Percentiles rank a stretch among this genome's conserved stretches.
phyloP scores from a whole-genome alignment of 2,329 filamentous ascomycete species.

The Clonostachys sp. region DNA sequence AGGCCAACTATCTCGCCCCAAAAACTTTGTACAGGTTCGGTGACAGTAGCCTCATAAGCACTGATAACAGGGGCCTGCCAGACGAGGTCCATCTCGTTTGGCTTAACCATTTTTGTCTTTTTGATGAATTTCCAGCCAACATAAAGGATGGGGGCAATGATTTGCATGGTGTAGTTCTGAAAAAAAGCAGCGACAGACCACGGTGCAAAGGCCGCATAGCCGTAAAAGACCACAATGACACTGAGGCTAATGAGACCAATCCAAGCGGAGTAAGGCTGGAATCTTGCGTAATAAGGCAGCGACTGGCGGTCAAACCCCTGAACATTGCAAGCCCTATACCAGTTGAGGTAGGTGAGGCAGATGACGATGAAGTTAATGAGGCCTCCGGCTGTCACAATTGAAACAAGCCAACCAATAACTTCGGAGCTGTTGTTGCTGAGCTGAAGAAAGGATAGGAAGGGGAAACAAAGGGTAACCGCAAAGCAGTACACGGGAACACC shows the following conservation, averaged over 20 bases:
- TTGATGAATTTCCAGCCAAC: constrained; percentile 60
- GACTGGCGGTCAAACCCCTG: constrained; percentile 45
- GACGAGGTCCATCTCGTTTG: constrained; percentile 53
- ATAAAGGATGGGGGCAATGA: constrained; percentile 49
- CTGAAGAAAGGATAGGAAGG: constrained; percentile 47
- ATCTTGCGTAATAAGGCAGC: constrained; percentile 52
- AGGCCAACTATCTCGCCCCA: constrained; percentile 48
- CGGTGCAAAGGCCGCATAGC: constrained; percentile 43
- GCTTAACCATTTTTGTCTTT: constrained; percentile 47
- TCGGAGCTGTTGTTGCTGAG: constrained; percentile 39
- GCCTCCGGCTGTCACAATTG: constrained; percentile 51
- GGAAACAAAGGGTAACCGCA: constrained; percentile 45
- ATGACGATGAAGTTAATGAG: constrained; percentile 60
- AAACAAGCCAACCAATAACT: constrained; percentile 49
- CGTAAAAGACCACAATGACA: constrained; percentile 44
- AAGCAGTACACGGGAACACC: constrained; percentile 60
- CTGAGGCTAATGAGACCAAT: constrained; percentile 35
- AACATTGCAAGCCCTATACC: constrained; percentile 46
- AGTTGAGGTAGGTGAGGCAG: constrained; percentile 37
- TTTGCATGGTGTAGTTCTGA: constrained; percentile 54
- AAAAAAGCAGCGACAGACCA: constrained; percentile 45
- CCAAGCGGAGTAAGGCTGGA: constrained; percentile 55
- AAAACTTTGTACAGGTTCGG: constrained; percentile 39
- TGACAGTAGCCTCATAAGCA: constrained; percentile 46
- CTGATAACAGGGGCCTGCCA: constrained; percentile 58